Conservation (phyloP, 768 basidiomycete species). For the Hysterangium stoloniferum region DNA sequence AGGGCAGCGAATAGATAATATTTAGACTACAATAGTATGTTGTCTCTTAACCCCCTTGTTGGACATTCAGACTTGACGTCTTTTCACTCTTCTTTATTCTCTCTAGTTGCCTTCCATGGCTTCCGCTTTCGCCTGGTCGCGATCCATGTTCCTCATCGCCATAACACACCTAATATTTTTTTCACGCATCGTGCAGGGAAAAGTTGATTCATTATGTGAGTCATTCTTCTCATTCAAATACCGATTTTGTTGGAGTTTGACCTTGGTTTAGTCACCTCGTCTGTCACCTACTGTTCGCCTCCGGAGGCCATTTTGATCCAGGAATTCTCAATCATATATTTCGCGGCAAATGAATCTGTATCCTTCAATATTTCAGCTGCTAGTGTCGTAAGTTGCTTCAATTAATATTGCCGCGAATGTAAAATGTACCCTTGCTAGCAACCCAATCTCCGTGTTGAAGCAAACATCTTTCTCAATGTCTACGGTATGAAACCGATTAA, state of each 20-base stretch:
- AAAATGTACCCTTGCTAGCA: conserved; percentile 34
- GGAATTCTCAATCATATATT: conserved; percentile 68
- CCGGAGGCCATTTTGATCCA: conserved; percentile 74
- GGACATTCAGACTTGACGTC: conserved; percentile 7
- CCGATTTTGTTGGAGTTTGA: neutral
- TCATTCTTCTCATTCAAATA: conserved; percentile 17
- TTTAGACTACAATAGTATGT: conserved; percentile 6
- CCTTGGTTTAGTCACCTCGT: conserved; percentile 59
- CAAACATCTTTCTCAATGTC: conserved; percentile 76
- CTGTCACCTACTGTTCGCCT: conserved; percentile 79
- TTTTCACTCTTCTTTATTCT: conserved; percentile 1
- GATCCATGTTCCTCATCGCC: conserved; percentile 38
- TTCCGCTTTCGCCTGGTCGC: conserved; percentile 69
- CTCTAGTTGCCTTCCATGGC: conserved; percentile 41
- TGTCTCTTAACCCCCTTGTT: neutral
- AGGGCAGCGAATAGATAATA: neutral
- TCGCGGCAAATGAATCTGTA: conserved; percentile 62
- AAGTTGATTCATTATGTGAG: conserved; percentile 56
- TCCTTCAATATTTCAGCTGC: conserved; percentile 82
- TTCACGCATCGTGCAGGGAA: conserved; percentile 35
- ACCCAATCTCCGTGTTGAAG: conserved; percentile 71
- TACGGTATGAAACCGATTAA: conserved; percentile 83
- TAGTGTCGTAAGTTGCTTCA: conserved; percentile 58
- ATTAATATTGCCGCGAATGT: neutral
- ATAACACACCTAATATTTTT: conserved; percentile 25